These are phyloP conservation scores for Xylaria scruposa DNA, from an alignment of 495 filamentous ascomycete genomes.

Conservation along the genomic window DNA sequence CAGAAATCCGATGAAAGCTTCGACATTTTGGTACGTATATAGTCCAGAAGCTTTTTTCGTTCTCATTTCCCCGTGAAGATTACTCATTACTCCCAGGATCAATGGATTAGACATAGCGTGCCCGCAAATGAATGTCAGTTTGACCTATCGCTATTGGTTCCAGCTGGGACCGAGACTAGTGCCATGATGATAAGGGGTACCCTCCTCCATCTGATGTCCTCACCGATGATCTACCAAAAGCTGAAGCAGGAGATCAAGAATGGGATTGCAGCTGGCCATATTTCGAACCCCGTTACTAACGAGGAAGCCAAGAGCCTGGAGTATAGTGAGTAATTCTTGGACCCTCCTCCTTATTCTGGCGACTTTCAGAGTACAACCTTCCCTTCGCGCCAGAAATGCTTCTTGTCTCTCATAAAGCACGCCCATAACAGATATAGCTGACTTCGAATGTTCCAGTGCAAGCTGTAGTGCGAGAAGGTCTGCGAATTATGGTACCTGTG, in stretches of 20 bases:
- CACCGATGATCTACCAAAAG: conserved; percentile 52
- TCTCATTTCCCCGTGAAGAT: neutral
- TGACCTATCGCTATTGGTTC: conserved; percentile 44
- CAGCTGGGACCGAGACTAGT: conserved; percentile 68
- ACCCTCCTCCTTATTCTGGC: neutral
- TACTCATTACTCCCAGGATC: conserved; percentile 29
- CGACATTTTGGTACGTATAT: conserved; percentile 13
- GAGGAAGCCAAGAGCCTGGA: conserved; percentile 51
- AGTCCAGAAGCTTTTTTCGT: too few species aligned
- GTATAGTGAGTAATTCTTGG: conserved; percentile 33
- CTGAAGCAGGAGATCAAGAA: conserved; percentile 63
- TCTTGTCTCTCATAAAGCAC: neutral
- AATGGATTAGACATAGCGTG: conserved; percentile 43
- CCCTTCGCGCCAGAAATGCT: neutral
- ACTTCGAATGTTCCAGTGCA: conserved; percentile 19
- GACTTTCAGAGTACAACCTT: neutral
- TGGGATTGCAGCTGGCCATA: conserved; percentile 38
- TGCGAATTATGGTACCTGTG: conserved; percentile 52
- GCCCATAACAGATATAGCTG: neutral
- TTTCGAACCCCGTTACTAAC: conserved; percentile 43
- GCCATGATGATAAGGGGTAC: conserved; percentile 44
- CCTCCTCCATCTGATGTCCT: conserved; percentile 56
- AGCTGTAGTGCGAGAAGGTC: conserved; percentile 59
- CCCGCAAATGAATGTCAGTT: conserved; percentile 39
- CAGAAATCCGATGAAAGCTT: neutral